These are phyloP conservation scores for Paraconiothyrium brasiliense DNA, from an alignment of 2,329 filamentous ascomycete species.

Conservation along the genomic window DNA sequence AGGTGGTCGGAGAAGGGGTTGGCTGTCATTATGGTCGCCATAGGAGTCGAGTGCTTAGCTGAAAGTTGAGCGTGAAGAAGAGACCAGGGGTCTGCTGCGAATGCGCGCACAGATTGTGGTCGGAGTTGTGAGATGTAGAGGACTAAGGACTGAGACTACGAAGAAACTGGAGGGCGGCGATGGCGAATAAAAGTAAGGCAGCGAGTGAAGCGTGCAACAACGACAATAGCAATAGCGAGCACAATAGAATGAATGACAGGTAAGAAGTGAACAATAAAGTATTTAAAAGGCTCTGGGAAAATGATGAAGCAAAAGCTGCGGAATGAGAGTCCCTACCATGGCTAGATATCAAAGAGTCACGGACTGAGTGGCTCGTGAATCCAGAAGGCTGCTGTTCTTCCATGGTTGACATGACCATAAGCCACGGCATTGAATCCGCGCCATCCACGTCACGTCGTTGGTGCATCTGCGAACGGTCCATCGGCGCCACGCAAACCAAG, in stretches of 20 bases:
- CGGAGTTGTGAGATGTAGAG: neutral
- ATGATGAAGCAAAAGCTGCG: constrained; percentile 3
- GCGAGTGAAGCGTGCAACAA: constrained; percentile 8
- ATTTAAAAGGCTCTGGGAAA: neutral
- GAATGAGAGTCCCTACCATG: constrained; percentile 6
- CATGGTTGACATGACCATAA: neutral
- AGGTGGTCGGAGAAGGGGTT: constrained; percentile 25
- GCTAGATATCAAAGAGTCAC: neutral
- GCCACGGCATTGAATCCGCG: constrained; percentile 9
- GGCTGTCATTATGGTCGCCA: constrained; percentile 9
- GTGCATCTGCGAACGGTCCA: constrained; percentile 1
- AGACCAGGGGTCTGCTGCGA: neutral
- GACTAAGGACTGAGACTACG: neutral
- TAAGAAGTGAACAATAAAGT: constrained; percentile 4
- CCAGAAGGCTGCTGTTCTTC: neutral
- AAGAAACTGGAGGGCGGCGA: neutral
- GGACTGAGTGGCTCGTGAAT: neutral
- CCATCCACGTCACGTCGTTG: constrained; percentile 1
- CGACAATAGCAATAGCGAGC: constrained; percentile 9
- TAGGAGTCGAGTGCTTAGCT: constrained; percentile 10
- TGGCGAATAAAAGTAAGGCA: neutral
- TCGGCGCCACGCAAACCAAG: constrained; percentile 23
- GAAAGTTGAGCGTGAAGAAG: neutral
- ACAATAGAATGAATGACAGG: constrained; percentile 11
- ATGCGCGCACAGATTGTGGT: neutral